phyloP scores from a whole-genome alignment of 1,139 yeast genomes.

The Debaryomyces robertsiae region DNA sequence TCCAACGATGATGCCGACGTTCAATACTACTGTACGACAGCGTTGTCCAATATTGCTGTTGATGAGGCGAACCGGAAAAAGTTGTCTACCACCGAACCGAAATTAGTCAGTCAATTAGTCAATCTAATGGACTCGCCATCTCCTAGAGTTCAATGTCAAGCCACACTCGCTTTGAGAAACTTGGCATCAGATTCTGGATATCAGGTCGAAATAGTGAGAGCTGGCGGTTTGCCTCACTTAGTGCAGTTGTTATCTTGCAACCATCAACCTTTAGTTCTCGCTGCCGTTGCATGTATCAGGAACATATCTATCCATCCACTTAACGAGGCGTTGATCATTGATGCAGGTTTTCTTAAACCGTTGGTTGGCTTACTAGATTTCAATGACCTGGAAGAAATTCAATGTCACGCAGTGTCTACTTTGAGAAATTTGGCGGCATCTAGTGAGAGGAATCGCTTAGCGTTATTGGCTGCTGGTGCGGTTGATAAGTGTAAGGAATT shows the following conservation, averaged over 20 bases:
- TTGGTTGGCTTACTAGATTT: conserved; percentile 82
- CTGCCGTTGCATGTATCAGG: conserved; percentile 97
- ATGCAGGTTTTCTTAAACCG: conserved; percentile 93
- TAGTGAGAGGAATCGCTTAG: conserved; percentile 88
- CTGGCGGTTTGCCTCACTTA: conserved; percentile 92
- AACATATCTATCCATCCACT: conserved; percentile 95
- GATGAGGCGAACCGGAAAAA: conserved; percentile 89
- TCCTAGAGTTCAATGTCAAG: conserved; percentile 97
- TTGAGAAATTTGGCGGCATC: conserved; percentile 95
- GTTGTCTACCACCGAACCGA: conserved; percentile 91
- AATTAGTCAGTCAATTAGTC: conserved; percentile 84
- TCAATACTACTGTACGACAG: conserved; percentile 97
- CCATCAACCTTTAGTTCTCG: conserved; percentile 89
- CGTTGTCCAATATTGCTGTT: conserved; percentile 94
- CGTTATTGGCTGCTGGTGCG: conserved; percentile 93
- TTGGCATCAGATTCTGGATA: conserved; percentile 92
- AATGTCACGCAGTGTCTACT: conserved; percentile 96
- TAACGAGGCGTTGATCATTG: conserved; percentile 92
- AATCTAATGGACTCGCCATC: conserved; percentile 88
- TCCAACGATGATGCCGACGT: conserved; percentile 93
- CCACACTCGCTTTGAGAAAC: conserved; percentile 92
- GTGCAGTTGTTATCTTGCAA: conserved; percentile 84
- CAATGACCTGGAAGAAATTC: conserved; percentile 90
- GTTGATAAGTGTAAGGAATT: conserved; percentile 90
- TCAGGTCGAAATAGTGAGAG: conserved; percentile 93